A percentile compares a stretch with the other conserved stretches of the same genome.
phyloP scores from a whole-genome alignment of 208 protist species.

The Wallacemonas rigidus region DNA sequence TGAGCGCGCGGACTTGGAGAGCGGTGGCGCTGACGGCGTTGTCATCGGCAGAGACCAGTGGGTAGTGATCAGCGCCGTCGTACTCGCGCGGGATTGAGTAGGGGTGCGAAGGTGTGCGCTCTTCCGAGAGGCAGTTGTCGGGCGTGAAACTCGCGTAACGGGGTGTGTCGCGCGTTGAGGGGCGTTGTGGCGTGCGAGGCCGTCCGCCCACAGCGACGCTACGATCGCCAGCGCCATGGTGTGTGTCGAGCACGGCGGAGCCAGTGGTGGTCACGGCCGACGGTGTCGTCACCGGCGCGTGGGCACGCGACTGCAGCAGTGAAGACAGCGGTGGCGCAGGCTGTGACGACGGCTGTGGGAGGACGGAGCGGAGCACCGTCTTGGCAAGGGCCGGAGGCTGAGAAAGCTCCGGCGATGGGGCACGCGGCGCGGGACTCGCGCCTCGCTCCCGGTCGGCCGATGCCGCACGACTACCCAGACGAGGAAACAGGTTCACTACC shows the following conservation, averaged over 20 bases:
- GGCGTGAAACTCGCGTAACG: neutral
- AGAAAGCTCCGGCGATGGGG: neutral
- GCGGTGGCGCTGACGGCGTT: neutral
- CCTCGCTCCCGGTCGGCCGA: neutral
- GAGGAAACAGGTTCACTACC: neutral
- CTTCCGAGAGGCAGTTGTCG: neutral
- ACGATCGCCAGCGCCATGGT: too few species aligned
- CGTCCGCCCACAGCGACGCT: too few species aligned
- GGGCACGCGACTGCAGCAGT: too few species aligned
- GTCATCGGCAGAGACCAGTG: constrained; percentile 4
- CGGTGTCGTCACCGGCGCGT: too few species aligned
- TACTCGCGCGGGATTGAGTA: constrained; percentile 13
- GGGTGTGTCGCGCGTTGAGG: too few species aligned
- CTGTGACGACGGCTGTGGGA: too few species aligned
- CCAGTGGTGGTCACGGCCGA: too few species aligned
- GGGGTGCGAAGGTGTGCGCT: constrained; percentile 7
- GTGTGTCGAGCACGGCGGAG: too few species aligned
- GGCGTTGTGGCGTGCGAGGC: too few species aligned
- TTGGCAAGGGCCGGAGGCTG: too few species aligned
- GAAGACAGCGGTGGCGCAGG: too few species aligned
- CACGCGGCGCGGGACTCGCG: neutral
- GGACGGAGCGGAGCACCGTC: too few species aligned
- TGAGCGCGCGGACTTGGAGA: constrained; percentile 26
- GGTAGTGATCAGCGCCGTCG: constrained; percentile 8
- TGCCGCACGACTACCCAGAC: neutral